A percentile compares a stretch with the other conserved stretches of the same genome.
Evolutionary conservation across 768 basidiomycete species (phyloP).

Genomic region (Strobilomyces dryophilus): DNA sequence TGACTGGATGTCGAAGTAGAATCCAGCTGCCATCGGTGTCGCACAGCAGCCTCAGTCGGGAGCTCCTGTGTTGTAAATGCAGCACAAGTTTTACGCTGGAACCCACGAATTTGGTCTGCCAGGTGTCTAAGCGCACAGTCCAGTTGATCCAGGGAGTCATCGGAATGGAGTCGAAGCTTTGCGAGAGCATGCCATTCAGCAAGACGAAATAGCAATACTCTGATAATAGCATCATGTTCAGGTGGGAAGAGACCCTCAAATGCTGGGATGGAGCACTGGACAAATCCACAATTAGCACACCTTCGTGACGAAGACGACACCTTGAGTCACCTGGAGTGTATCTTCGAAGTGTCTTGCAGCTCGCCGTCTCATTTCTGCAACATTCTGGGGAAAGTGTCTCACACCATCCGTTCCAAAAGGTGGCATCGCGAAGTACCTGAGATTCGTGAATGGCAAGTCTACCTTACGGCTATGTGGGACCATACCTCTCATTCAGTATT

Average conservation of each 20-base stretch:
- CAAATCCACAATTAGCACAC: too few species aligned
- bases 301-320: too few species aligned
- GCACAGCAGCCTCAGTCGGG: not conserved
- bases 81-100: not conserved
- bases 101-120: not conserved
- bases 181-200: slow-evolving; percentile 7
- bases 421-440: not conserved
- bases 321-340: slow-evolving; percentile 32
- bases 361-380: slow-evolving; percentile 32
- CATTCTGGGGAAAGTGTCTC: slow-evolving; percentile 32
- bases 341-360: slow-evolving; percentile 42
- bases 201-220: slow-evolving; percentile 19
- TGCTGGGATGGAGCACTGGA: slow-evolving; percentile 29
- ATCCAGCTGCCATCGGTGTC: not conserved
- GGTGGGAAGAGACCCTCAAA: slow-evolving; percentile 30
- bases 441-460: not conserved
- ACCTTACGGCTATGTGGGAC: not conserved
- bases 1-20: too few species aligned
- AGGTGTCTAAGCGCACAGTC: not conserved
- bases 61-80: not conserved
- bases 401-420: slow-evolving; percentile 20
- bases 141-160: not conserved
- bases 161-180: not conserved
- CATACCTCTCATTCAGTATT: not conserved
- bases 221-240: slow-evolving; percentile 20